Evolutionary conservation across 2,329 filamentous ascomycete species (phyloP).

Genomic region (Septoria petroselini): DNA sequence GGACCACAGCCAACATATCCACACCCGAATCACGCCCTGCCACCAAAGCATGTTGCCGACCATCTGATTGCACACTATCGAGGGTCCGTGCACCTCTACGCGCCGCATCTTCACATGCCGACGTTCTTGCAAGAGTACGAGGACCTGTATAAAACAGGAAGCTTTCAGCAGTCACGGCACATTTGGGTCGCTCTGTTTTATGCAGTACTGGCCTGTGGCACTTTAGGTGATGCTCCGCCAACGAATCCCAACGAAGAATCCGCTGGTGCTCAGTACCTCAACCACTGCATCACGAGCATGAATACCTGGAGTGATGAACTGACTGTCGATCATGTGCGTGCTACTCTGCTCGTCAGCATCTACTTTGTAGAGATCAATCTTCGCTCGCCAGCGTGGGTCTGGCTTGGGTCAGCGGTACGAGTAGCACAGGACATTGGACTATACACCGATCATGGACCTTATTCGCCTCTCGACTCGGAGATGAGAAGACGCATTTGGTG

Average conservation of each 20-base stretch:
- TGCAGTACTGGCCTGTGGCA: slow-evolving; percentile 76
- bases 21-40: slow-evolving; percentile 55
- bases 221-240: slow-evolving; percentile 63
- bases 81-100: slow-evolving; percentile 70
- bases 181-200: slow-evolving; percentile 81
- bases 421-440: slow-evolving; percentile 81
- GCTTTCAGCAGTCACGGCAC: slow-evolving; percentile 58
- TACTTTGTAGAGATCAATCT: slow-evolving; percentile 83
- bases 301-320: slow-evolving; percentile 81
- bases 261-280: slow-evolving; percentile 65
- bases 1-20: slow-evolving; percentile 46
- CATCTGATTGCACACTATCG: slow-evolving; percentile 73
- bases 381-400: slow-evolving; percentile 80
- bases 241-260: slow-evolving; percentile 53
- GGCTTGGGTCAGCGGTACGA: slow-evolving; percentile 75
- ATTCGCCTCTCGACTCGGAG: slow-evolving; percentile 74
- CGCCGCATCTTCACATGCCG: slow-evolving; percentile 86
- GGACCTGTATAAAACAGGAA: slow-evolving; percentile 65
- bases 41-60: slow-evolving; percentile 67
- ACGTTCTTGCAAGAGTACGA: slow-evolving; percentile 75
- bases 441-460: slow-evolving; percentile 69
- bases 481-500: slow-evolving; percentile 90
- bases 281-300: slow-evolving; percentile 65
- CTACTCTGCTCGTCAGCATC: slow-evolving; percentile 69
- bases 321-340: slow-evolving; percentile 70